Evolutionary conservation across 1,284 basidiomycete species (phyloP), one percentile per base, ranked within the genome.

Genomic region (Sanghuangporus sanghuang): DNA sequence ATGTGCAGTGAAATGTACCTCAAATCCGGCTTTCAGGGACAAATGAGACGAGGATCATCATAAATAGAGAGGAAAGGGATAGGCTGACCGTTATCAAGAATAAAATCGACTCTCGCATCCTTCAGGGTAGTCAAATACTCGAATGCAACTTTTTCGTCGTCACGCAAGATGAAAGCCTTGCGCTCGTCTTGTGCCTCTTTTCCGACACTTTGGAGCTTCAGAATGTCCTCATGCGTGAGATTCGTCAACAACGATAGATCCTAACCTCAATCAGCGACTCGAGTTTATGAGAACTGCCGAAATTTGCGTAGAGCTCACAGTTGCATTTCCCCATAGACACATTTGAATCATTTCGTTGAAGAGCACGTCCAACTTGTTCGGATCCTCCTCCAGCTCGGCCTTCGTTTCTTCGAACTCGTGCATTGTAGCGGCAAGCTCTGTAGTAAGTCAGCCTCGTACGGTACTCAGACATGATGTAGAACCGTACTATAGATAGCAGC

Each of bases 251-350:
- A 82, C 3, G 91, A 93, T 8, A 95, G 77, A 73, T 96, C 94
- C 85, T 92, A 50, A n/a, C 1, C 6, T 7, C 12, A 46, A 46
- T n/a, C 6, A n/a, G 5, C 5, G 27, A 0, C 27, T 3, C 27
- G 27, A 32, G 5, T 5, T 32, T 32, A 32, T 32, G 27, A 3
- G 27, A 32, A 32, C 27, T 32, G 5, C 5, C 27, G 5, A 32
- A 32, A 32, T 5, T 32, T 32, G 2, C 5, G 27, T 32, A 32
- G 27, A 64, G 12, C 72, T 59, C 71, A 86, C 86, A 42, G 90
- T 92, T n/a, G 90, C 89, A 69, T 93, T 93, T 62, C 91, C 91
- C 93, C 93, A 95, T 21, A 96, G 80, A 75, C 90, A 92, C 84
- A 93, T 93, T 70, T 93, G 90, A 11, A 93, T 81, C 88, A 96